Evolutionary conservation across 768 basidiomycete genomes (phyloP), one percentile per base, ranked within the genome.

Genomic region (Leucogyrophana mollusca): DNA sequence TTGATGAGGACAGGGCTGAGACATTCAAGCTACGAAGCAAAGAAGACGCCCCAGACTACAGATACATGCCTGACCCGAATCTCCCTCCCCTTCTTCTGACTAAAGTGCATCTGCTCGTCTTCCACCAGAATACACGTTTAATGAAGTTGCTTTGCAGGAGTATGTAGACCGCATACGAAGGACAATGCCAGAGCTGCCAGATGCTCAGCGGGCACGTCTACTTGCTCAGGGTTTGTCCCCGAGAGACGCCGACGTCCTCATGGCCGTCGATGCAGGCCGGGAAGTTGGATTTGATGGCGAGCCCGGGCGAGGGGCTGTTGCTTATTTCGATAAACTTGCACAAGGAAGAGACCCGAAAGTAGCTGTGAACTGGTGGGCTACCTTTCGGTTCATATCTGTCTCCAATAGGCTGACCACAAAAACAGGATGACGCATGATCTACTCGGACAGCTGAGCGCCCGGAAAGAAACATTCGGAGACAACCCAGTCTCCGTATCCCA

Each of bases 21-120:
- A 98, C 96, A 1, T 94, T 82, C 66, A 77, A 73, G 24, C 67
- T 98, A 34, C 77, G 96, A 34, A 83, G 81, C 37, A 98, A 99
- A 66, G 96, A 96, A 56, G 89, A 94, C 55, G 87, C 93, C 0
- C 92, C 90, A 1, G 96, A 99, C 63, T 99, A 98, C 63, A 80
- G 90, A 14, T 98, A 97, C 69, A 95, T 99, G 91, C 96, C 96
- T 0, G 96, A 99, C 62, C 85, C 92, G 0, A 97, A 98, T 62
- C 68, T 98, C 1, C 92, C 93, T 1, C 78, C 83, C 0, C 68
- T 97, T 4, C 58, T 80, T 24, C 57, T 89, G 6, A 74, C 75
- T 46, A 61, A 78, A 49, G 83, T 79, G 47, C 56, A 55, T 51
- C 40, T 57, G 13, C 35, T 40, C 51, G 46, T 24, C 17, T 30